Evolutionary conservation across 1,284 basidiomycete genomes (phyloP), one percentile per base, ranked within the genome.

Genomic region (Lentinula novae-zelandiae): DNA sequence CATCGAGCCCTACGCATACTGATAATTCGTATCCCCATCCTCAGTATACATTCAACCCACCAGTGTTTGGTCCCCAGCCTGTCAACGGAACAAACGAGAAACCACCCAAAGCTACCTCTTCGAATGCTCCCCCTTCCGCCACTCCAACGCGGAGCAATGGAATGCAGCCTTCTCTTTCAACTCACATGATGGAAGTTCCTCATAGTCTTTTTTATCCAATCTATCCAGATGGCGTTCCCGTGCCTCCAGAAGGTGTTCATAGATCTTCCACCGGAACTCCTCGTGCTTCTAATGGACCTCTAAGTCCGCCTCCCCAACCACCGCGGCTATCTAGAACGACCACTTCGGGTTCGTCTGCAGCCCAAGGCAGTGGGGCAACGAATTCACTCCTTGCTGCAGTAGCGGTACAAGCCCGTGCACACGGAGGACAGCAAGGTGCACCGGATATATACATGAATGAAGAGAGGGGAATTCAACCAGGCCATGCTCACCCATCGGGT

Each of bases 121-220:
- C 54, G 27, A 56, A 31, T 9, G 62, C 70, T 5, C 57, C 67
- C 10, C 70, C 69, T 44, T 27, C 67, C 9, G 57, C 58, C 1
- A 69, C 71, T 53, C 56, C 62, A 22, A 63, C 53, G 60, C 52
- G 70, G 67, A 61, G 67, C 67, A 66, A 20, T n/a, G 54, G 51
- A 50, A 63, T 34, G 64, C 65, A 48, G 54, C 66, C 8, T 66
- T 62, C 48, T 12, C 20, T 56, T 44, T 27, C 54, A 5, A 34
- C 12, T 6, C 51, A 52, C 34, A 52, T 89, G 53, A 83, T 83
- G 5, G 85, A 89, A 49, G 77, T 90, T 53, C 87, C 88, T 2
- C 75, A 82, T 2, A 78, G 78, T 20, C 71, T 91, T 57, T 90
- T 91, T 72, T 91, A 89, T 68, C 89, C 89, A 0, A 89, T 89